phyloP scores from a whole-genome alignment of 78 protist species.

The Polysphondylium violaceum region DNA sequence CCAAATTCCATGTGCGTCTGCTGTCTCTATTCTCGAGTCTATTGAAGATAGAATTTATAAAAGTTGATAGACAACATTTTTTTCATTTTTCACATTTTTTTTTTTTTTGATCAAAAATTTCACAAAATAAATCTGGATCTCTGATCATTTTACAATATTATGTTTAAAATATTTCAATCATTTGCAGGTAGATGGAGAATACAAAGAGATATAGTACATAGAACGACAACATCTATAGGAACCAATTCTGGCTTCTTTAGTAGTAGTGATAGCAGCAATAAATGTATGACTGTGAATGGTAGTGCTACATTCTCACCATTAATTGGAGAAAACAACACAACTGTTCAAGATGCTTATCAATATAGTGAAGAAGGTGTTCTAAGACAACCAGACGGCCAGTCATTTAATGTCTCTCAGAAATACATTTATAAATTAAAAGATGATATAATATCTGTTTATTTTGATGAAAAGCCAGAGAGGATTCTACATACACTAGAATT shows the following conservation, averaged over 20 bases:
- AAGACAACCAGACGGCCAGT: conserved; percentile 5
- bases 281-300: conserved; percentile 31
- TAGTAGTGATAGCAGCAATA: neutral
- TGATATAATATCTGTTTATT: conserved; percentile 36
- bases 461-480: conserved; percentile 38
- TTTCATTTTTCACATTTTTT: no score
- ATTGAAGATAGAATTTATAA: no score
- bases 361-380: conserved; percentile 40
- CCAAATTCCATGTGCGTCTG: no score
- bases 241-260: neutral
- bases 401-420: conserved; percentile 5
- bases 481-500: conserved; percentile 24
- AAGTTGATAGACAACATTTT: no score
- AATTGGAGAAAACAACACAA: neutral
- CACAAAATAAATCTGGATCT: no score
- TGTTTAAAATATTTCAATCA: conserved; percentile 52
- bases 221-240: neutral
- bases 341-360: conserved; percentile 1
- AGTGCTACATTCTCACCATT: conserved; percentile 12
- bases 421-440: conserved; percentile 20
- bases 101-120: no score
- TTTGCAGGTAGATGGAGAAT: conserved; percentile 67
- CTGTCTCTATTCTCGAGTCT: no score
- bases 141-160: neutral
- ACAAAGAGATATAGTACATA: conserved; percentile 42